A percentile compares a stretch with the other conserved stretches of the same genome.
These are phyloP conservation scores for Rauvolfia tetraphylla DNA, from an alignment of 257 asterid genomes.

Conservation along the genomic window DNA sequence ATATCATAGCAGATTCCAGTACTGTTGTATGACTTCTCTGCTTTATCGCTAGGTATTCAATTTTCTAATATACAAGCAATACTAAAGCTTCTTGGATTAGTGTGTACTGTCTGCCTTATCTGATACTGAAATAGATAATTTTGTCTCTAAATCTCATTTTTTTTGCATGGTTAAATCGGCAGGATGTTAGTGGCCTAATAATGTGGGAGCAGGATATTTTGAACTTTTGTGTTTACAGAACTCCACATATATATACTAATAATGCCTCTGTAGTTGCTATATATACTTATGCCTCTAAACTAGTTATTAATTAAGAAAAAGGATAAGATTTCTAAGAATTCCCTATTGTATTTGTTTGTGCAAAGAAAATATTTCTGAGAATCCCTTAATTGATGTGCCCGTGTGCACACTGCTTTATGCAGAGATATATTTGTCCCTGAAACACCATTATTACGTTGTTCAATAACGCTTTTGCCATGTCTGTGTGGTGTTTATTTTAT, in stretches of 20 bases:
- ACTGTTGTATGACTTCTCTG: neutral
- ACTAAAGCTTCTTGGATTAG: too few relatives aligned
- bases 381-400: neutral
- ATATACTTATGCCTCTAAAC: too few relatives aligned
- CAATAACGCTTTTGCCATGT: neutral
- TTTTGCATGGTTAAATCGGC: neutral
- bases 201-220: neutral
- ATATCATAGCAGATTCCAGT: neutral
- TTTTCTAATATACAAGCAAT: neutral
- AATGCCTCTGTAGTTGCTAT: neutral
- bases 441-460: neutral
- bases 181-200: neutral
- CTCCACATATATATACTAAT: too few relatives aligned
- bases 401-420: neutral
- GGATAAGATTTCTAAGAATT: too few relatives aligned
- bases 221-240: too few relatives aligned
- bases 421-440: neutral
- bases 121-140: neutral
- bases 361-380: too few relatives aligned
- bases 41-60: neutral
- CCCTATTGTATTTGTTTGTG: too few relatives aligned
- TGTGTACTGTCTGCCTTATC: neutral
- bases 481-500: neutral
- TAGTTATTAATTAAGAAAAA: too few relatives aligned
- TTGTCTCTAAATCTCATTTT: neutral